Conservation (phyloP, 192 early-diverging fungal species). For the Oehlia diaphana region DNA sequence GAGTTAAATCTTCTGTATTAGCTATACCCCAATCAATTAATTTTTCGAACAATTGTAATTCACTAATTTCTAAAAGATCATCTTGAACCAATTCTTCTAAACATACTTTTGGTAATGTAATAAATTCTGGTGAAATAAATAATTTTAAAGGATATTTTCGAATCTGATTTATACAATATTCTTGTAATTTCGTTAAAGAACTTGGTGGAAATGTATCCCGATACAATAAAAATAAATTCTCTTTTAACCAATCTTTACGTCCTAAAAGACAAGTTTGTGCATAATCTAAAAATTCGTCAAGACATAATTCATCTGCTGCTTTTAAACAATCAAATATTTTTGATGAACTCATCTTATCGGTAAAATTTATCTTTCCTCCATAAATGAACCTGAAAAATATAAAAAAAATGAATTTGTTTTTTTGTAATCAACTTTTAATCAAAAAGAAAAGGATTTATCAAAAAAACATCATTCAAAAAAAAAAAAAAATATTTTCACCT, state of each 20-base stretch:
- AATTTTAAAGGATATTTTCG: slow-evolving; percentile 11
- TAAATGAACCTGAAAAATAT: slow-evolving; percentile 3
- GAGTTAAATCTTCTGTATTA: background rate
- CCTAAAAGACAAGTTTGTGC: background rate
- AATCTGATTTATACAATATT: slow-evolving; percentile 13
- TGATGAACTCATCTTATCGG: background rate
- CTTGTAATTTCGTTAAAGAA: slow-evolving; percentile 21
- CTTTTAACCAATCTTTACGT: slow-evolving; percentile 7
- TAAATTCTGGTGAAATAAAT: slow-evolving; percentile 8
- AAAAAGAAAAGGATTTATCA: background rate
- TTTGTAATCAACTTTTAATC: background rate
- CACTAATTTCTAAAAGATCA: slow-evolving; percentile 16
- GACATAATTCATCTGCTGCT: slow-evolving; percentile 10
- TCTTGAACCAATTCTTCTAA: background rate
- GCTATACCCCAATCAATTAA: slow-evolving; percentile 18
- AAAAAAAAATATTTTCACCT: background rate
- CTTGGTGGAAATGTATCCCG: background rate
- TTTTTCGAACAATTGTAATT: slow-evolving; percentile 15
- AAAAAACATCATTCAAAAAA: background rate
- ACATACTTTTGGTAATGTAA: background rate
- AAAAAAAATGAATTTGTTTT: background rate
- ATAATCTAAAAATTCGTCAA: slow-evolving; percentile 8
- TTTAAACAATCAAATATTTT: slow-evolving; percentile 17
- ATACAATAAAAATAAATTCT: background rate
- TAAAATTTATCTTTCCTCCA: background rate